phyloP scores from a whole-genome alignment of 805 yeast species.

The Teunomyces kruisii region DNA sequence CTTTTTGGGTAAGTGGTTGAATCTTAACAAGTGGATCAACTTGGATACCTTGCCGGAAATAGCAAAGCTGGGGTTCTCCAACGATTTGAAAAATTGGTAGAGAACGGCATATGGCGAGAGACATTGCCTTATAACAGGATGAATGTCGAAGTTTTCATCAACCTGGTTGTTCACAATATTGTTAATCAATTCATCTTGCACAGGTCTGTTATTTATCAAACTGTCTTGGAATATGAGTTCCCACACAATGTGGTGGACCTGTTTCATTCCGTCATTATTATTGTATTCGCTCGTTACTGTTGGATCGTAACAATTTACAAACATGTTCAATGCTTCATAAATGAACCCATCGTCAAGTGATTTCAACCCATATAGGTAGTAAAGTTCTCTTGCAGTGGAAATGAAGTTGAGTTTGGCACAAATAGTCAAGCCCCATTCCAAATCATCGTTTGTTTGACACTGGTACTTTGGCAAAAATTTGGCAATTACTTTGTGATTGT shows the following conservation, averaged over 20 bases:
- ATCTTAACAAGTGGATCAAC: constrained; percentile 48
- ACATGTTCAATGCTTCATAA: constrained; percentile 63
- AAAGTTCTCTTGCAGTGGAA: constrained; percentile 56
- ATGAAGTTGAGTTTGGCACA: constrained; percentile 67
- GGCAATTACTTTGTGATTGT: constrained; percentile 41
- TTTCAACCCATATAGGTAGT: constrained; percentile 47
- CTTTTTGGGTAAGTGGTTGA: constrained; percentile 46
- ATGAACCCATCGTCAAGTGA: constrained; percentile 54
- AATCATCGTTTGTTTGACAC: constrained; percentile 67
- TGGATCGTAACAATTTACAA: constrained; percentile 60
- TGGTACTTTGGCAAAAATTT: constrained; percentile 61
- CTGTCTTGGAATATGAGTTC: constrained; percentile 59
- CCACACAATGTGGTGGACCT: constrained; percentile 56
- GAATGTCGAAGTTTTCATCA: constrained; percentile 35
- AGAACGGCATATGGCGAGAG: constrained; percentile 71
- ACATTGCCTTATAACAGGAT: constrained; percentile 64
- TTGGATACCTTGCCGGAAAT: constrained; percentile 41
- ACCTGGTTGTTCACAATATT: constrained; percentile 42
- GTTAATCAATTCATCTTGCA: constrained; percentile 57
- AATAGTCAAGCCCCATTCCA: constrained; percentile 74
- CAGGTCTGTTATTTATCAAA: constrained; percentile 49
- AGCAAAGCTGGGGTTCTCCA: constrained; percentile 13
- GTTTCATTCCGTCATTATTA: constrained; percentile 36
- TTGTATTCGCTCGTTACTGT: constrained; percentile 16
- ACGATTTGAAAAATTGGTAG: constrained; percentile 44